Evolutionary conservation across 2,329 filamentous ascomycete genomes (phyloP).

Genomic region (Thielaviopsis punctulata): DNA sequence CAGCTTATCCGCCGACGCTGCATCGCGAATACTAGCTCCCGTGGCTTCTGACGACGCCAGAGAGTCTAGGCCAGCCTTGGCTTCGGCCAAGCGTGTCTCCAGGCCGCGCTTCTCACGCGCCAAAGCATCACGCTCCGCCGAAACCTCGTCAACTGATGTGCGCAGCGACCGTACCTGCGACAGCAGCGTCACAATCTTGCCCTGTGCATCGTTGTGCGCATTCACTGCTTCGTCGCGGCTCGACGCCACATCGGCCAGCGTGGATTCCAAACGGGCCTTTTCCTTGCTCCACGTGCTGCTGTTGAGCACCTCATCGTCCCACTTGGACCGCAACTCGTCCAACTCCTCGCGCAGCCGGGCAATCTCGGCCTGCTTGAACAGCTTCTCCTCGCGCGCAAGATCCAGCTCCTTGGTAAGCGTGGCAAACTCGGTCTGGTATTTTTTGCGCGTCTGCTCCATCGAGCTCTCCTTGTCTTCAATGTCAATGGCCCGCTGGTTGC

Average conservation of each 20-base stretch:
- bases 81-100: slow-evolving; percentile 71
- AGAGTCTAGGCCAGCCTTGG: slow-evolving; percentile 75
- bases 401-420: slow-evolving; percentile 84
- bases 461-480: slow-evolving; percentile 93
- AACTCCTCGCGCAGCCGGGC: slow-evolving; percentile 83
- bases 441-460: slow-evolving; percentile 92
- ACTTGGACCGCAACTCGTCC: slow-evolving; percentile 85
- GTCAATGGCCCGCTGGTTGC: slow-evolving; percentile 84
- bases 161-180: slow-evolving; percentile 78
- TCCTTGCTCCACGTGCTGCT: slow-evolving; percentile 98
- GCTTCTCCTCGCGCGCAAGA: slow-evolving; percentile 75
- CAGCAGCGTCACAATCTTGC: slow-evolving; percentile 77
- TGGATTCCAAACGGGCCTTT: slow-evolving; percentile 79
- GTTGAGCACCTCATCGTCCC: slow-evolving; percentile 96
- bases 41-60: slow-evolving; percentile 54
- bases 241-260: slow-evolving; percentile 69
- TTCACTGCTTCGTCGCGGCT: slow-evolving; percentile 87
- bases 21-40: slow-evolving; percentile 75
- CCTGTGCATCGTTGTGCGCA: slow-evolving; percentile 87
- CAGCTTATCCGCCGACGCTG: slow-evolving; percentile 74
- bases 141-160: slow-evolving; percentile 68
- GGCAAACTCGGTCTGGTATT: slow-evolving; percentile 87
- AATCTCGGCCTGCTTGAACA: slow-evolving; percentile 74
- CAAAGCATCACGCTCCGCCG: slow-evolving; percentile 69
- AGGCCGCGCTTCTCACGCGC: slow-evolving; percentile 80